Evolutionary conservation across 345 rosid genomes (phyloP), one percentile per base, ranked within the genome.

Genomic region (Hevea brasiliensis): DNA sequence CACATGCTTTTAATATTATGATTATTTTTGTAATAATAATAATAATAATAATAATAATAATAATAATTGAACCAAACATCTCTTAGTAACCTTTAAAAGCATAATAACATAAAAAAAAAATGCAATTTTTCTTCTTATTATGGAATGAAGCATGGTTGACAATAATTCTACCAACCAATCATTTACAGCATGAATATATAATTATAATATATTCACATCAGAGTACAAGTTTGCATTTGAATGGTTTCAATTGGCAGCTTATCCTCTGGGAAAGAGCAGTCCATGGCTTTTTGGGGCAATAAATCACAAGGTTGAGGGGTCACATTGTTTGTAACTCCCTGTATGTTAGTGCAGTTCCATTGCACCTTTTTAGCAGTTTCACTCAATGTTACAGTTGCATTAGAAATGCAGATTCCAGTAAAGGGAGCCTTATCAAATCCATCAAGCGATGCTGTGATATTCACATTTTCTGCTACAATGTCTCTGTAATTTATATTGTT

Each of bases 321-420:
- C 71, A 90, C 96, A 3, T 72, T 53, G 77, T 87, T 92, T 7
- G 88, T 70, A 47, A 83, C 76, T 50, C 94, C 97, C n/a, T 64
- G 56, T n/a, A 92, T 72, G 64, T 88, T 54, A 0, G 89, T 85
- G 79, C 96, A 94, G 61, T 89, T 92, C 98, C 96, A 92, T 29
- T 81, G 89, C 48, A 84, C 20, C 47, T 85, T 15, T 71, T 82
- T 81, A 0, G 88, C 81, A 20, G 83, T 77, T 21, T 63, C 35
- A 1, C 83, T 61, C 85, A 92, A 67, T 5, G 72, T 32, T 12
- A 94, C 85, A 0, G 75, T 73, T 20, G 86, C 90, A 74, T 88
- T 86, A 5, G 93, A 94, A 17, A 94, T 87, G 78, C 96, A 90
- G 50, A 94, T 86, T 10, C 84, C 90, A 0, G 76, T 87, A 63